phyloP scores from a whole-genome alignment of 2,329 filamentous ascomycete genomes.

The Pseudogymnoascus sp. region DNA sequence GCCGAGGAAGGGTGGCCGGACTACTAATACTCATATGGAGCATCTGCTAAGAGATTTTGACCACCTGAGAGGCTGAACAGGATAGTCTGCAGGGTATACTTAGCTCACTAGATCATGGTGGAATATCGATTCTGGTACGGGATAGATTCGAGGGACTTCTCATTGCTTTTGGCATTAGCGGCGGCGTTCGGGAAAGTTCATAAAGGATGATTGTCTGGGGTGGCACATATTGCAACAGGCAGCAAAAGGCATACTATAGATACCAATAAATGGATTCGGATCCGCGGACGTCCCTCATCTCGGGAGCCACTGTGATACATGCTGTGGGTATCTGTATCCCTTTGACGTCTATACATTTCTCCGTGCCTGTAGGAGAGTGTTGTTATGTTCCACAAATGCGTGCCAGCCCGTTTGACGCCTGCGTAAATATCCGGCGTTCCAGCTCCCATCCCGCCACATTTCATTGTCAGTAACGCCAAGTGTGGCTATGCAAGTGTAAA shows the following conservation, averaged over 20 bases:
- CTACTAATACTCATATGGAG: conserved; percentile 30
- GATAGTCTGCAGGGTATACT: background rate
- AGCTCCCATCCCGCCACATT: background rate
- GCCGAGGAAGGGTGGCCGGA: conserved; percentile 28
- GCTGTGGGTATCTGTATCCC: background rate
- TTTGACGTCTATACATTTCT: background rate
- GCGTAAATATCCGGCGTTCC: background rate
- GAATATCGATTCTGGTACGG: background rate
- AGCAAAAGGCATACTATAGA: background rate
- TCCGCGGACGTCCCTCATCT: background rate
- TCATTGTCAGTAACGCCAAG: background rate
- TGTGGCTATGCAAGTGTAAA: background rate
- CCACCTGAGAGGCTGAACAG: conserved; percentile 22
- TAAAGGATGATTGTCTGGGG: background rate
- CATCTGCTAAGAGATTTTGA: conserved; percentile 28
- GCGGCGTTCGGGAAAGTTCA: background rate
- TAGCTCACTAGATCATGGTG: background rate
- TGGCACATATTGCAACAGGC: background rate
- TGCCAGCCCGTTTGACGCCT: background rate
- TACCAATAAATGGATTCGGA: background rate
- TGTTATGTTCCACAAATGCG: background rate
- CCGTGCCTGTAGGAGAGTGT: background rate
- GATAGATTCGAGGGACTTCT: background rate
- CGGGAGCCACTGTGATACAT: background rate
- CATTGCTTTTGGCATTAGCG: conserved; percentile 3